phyloP scores from a whole-genome alignment of 2,329 filamentous ascomycete species.

The Fusarium tanahbumbuense region DNA sequence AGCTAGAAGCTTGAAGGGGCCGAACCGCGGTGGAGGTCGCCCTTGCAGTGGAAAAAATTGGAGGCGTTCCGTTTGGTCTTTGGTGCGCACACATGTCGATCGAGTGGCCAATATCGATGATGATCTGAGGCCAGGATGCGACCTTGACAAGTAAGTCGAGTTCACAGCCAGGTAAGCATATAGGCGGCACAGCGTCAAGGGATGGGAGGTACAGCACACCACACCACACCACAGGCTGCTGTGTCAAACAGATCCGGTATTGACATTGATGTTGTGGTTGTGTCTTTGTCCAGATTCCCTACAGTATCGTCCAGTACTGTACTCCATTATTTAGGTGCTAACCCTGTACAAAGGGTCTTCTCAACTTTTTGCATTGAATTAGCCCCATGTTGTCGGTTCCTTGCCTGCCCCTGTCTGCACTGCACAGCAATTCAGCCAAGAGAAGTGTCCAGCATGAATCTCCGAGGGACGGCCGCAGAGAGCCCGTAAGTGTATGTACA shows the following conservation, averaged over 20 bases:
- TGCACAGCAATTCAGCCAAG: slow-evolving; percentile 18
- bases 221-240: not conserved
- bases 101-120: slow-evolving; percentile 30
- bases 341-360: slow-evolving; percentile 33
- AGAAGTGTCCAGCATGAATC: slow-evolving; percentile 23
- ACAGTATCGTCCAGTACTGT: not conserved
- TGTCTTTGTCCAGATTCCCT: not conserved
- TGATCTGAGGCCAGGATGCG: slow-evolving; percentile 40
- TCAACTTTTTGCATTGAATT: slow-evolving; percentile 13
- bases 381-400: slow-evolving; percentile 22
- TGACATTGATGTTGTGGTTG: not conserved
- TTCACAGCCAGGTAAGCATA: slow-evolving; percentile 1
- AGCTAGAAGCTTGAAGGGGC: slow-evolving; percentile 33
- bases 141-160: slow-evolving; percentile 17
- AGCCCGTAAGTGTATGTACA: slow-evolving; percentile 1
- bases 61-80: slow-evolving; percentile 33
- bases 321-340: not conserved
- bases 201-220: not conserved
- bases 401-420: slow-evolving; percentile 19
- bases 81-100: slow-evolving; percentile 19
- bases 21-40: slow-evolving; percentile 40
- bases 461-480: slow-evolving; percentile 35
- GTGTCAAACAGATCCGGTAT: not conserved
- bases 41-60: slow-evolving; percentile 35
- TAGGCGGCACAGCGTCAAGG: slow-evolving; percentile 18